Evolutionary conservation across 352 stramenopile genomes (phyloP).

Genomic region (Blastocystis sp.): DNA sequence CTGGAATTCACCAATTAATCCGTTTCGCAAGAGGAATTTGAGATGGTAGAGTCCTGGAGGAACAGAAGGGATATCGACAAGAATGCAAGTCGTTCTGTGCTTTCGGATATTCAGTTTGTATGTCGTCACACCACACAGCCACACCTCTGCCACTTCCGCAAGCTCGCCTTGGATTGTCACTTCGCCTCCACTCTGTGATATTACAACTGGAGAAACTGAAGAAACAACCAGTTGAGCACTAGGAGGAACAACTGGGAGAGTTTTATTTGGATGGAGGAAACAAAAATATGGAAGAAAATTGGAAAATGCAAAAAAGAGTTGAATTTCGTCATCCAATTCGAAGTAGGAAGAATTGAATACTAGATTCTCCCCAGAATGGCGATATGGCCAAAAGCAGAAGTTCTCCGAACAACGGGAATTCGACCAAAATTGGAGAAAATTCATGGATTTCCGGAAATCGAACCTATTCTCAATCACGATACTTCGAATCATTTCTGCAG

Average conservation of each 20-base stretch:
- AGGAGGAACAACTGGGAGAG: neutral
- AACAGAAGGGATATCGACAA: neutral
- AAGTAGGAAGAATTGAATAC: neutral
- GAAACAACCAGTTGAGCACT: neutral
- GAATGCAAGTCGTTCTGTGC: neutral
- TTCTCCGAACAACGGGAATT: neutral
- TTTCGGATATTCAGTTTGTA: neutral
- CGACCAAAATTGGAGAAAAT: neutral
- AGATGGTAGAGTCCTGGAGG: neutral
- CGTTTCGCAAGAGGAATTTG: neutral
- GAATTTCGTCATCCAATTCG: neutral
- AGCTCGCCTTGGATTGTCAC: neutral
- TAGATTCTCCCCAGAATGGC: neutral
- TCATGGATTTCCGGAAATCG: constrained; percentile 12
- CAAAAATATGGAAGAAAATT: constrained; percentile 31
- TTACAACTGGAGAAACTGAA: neutral
- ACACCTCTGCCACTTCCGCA: neutral
- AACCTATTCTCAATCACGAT: constrained; percentile 2
- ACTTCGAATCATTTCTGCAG: neutral
- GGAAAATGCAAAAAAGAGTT: neutral
- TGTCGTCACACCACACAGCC: neutral
- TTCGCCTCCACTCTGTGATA: neutral
- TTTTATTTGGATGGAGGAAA: neutral
- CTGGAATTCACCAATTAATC: neutral
- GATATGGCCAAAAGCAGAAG: neutral